Percentiles rank a stretch among this genome's conserved stretches.
These are phyloP conservation scores for Starmerella roubikii DNA, from an alignment of 805 yeast genomes.

Conservation along the genomic window DNA sequence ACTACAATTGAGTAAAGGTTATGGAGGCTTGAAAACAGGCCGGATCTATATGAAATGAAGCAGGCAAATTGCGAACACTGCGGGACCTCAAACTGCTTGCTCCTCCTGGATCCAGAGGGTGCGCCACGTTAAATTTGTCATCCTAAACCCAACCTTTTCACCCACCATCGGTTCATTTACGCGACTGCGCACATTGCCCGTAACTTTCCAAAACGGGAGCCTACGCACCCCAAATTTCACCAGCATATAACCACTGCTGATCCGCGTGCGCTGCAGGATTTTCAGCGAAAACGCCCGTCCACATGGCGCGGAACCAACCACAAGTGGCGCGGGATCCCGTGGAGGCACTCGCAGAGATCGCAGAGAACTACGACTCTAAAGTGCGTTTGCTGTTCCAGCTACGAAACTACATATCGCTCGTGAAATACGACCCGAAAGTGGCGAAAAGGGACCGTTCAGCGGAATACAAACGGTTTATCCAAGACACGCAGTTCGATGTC, in stretches of 20 bases:
- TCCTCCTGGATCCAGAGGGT: too few relatives aligned
- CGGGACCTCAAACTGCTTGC: too few relatives aligned
- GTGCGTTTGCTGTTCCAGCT: slow-evolving; percentile 30
- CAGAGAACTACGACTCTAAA: slow-evolving; percentile 26
- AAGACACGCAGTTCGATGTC: slow-evolving; percentile 22
- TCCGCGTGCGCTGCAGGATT: background rate
- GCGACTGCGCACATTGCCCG: background rate
- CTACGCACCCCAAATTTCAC: background rate
- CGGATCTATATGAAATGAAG: too few relatives aligned
- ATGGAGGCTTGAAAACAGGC: too few relatives aligned
- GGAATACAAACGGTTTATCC: slow-evolving; percentile 24
- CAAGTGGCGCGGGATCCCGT: background rate
- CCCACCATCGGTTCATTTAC: background rate
- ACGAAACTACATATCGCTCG: slow-evolving; percentile 30
- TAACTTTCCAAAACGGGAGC: background rate
- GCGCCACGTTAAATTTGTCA: slow-evolving; percentile 5
- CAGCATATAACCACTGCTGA: background rate
- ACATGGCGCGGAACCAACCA: background rate
- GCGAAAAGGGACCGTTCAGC: slow-evolving; percentile 26
- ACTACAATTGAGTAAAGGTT: too few relatives aligned
- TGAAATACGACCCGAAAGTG: slow-evolving; percentile 26
- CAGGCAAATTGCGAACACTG: too few relatives aligned
- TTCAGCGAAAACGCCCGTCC: background rate
- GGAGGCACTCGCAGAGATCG: slow-evolving; percentile 13
- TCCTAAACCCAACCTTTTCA: slow-evolving; percentile 3